Evolutionary conservation across 306 rosid genomes (phyloP).

Genomic region (Trifolium dubium): DNA sequence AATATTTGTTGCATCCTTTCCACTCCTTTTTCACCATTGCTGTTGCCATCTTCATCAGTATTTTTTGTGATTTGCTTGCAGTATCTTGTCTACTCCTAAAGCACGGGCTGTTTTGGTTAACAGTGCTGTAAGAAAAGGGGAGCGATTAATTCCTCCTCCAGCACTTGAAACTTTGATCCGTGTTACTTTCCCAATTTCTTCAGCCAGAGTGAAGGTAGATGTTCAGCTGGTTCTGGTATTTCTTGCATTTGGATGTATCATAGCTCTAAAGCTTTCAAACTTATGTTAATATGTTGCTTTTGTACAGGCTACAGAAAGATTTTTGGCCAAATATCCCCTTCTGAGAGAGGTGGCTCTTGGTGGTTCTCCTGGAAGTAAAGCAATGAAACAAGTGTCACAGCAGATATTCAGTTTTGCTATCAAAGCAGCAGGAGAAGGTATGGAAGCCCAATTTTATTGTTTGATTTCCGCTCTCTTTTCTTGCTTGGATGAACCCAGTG

Average conservation of each 20-base stretch:
- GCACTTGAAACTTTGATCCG: constrained; percentile 73
- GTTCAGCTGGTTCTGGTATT: constrained; percentile 29
- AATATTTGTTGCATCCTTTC: constrained; percentile 5
- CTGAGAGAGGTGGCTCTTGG: constrained; percentile 88
- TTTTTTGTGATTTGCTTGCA: constrained; percentile 45
- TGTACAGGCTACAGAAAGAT: constrained; percentile 90
- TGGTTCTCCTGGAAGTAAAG: constrained; percentile 89
- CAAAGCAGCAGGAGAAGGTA: constrained; percentile 84
- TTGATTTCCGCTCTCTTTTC: constrained; percentile 26
- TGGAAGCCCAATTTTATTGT: constrained; percentile 27
- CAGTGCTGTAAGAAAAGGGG: constrained; percentile 89
- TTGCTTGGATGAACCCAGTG: constrained; percentile 25
- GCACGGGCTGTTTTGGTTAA: constrained; percentile 81
- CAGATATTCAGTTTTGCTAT: constrained; percentile 73
- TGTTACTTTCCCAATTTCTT: constrained; percentile 73
- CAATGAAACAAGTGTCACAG: constrained; percentile 84
- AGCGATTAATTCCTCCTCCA: constrained; percentile 82
- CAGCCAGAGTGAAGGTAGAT: constrained; percentile 81
- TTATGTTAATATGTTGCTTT: constrained; percentile 35
- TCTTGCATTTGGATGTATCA: constrained; percentile 16
- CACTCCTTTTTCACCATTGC: neutral
- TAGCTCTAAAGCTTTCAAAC: constrained; percentile 15
- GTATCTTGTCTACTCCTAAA: constrained; percentile 85
- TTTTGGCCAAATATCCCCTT: constrained; percentile 79
- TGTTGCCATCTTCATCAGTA: constrained; percentile 4